These are phyloP conservation scores for Vitis amurensis DNA, from an alignment of 164 flowering plant species.

Conservation along the genomic window DNA sequence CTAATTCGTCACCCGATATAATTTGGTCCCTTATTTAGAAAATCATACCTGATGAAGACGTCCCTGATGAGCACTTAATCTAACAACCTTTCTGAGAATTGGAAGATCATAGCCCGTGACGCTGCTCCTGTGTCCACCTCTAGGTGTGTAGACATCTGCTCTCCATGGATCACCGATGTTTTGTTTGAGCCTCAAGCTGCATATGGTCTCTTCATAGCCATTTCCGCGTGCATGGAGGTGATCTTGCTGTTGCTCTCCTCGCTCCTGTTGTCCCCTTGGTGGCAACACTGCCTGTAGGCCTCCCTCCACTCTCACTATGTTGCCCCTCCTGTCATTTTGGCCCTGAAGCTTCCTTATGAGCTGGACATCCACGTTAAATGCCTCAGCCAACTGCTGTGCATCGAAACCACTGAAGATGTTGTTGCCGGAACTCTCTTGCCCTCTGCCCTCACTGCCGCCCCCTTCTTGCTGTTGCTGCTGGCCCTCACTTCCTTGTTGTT, in stretches of 20 bases:
- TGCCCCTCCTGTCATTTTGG: slow-evolving; percentile 33
- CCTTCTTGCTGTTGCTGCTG: too few species aligned
- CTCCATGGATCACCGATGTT: slow-evolving; percentile 51
- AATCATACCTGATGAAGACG: too few species aligned
- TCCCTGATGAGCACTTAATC: too few species aligned
- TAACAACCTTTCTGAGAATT: too few species aligned
- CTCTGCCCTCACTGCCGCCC: too few species aligned
- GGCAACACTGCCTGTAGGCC: slow-evolving; percentile 29
- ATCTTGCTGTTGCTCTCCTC: slow-evolving; percentile 5
- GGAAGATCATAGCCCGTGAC: slow-evolving; percentile 58
- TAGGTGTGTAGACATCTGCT: slow-evolving; percentile 54
- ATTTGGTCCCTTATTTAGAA: too few species aligned
- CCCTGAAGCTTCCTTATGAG: slow-evolving; percentile 29
- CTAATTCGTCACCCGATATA: too few species aligned
- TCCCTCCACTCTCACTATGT: slow-evolving; percentile 35
- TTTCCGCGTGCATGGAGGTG: slow-evolving; percentile 18
- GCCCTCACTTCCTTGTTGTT: background rate
- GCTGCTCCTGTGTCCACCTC: slow-evolving; percentile 50
- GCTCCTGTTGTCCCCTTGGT: slow-evolving; percentile 1
- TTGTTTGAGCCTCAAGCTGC: slow-evolving; percentile 45
- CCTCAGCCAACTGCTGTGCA: slow-evolving; percentile 26
- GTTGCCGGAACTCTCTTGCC: too few species aligned
- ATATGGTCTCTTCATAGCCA: slow-evolving; percentile 67
- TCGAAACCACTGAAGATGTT: slow-evolving; percentile 13
- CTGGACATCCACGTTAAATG: slow-evolving; percentile 29